Base-by-base conservation (phyloP, 345 rosid species). In the Eucalyptus cladocalyx region DNA sequence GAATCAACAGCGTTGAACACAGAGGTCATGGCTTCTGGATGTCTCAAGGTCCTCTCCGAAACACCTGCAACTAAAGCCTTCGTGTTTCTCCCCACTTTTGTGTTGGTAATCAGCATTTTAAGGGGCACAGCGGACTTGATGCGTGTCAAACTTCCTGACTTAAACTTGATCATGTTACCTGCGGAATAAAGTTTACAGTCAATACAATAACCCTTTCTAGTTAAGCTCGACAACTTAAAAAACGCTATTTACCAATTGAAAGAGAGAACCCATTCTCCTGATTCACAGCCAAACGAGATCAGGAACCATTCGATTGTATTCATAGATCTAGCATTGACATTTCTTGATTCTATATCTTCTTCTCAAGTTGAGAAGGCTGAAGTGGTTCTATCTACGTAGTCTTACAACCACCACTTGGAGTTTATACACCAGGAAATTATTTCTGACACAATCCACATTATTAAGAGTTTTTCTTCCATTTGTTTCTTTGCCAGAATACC, bases 151-250 rank as follows among this genome's bases (percentile, higher is more conserved):
- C 89, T 89, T 89, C 99, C 99, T 26, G 97, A 92, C 91, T 91
- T 94, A 94, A 95, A 96, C 96, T 94, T 93, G 91, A 98, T 97
- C 97, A 98, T 91, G 93, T 95, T 96, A 80, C 99, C 99, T 97
- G 97, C 89, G 56, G 86, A 85, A 65, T 13, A 40, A 86, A 86
- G 60, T 28, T 53, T n/a, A 23, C 47, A 86, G 19, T 58, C 86
- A 11, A 80, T 80, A 15, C 45, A 51, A 28, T 87, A 60, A 62
- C 16, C 65, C 54, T 56, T 47, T 58, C 87, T n/a, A 53, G 15
- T 56, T 49, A 53, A 86, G 87, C 58, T 30, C 2, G 51, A 85
- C 48, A 53, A 34, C 67, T 43, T 37, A 11, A 16, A 86, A 30
- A 51, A 40, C 47, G 40, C 30, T 18, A 50, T 51, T 18, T 50